Evolutionary conservation across 768 basidiomycete species (phyloP).

Genomic region (Nevesoporus exiguus): DNA sequence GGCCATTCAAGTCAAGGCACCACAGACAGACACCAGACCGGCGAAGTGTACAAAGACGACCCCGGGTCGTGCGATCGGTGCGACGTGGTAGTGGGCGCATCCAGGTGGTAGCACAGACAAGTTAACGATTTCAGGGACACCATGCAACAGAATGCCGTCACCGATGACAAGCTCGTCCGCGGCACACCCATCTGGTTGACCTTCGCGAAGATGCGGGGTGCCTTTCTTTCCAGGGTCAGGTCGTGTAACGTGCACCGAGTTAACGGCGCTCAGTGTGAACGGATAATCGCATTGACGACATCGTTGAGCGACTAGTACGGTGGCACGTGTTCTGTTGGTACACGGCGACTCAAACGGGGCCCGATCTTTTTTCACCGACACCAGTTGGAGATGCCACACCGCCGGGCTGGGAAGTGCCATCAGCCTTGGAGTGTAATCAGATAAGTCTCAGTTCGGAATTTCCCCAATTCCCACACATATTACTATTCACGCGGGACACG

Average conservation of each 20-base stretch:
- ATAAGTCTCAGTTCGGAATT: slow-evolving; percentile 7
- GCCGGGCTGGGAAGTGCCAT: slow-evolving; percentile 37
- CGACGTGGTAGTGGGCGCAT: slow-evolving; percentile 20
- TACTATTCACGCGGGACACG: slow-evolving; percentile 59
- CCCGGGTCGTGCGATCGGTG: not conserved
- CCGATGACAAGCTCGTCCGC: slow-evolving; percentile 31
- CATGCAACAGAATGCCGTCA: slow-evolving; percentile 51
- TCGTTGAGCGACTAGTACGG: slow-evolving; percentile 46
- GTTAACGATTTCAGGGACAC: slow-evolving; percentile 58
- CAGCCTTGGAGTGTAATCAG: slow-evolving; percentile 9
- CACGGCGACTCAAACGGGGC: slow-evolving; percentile 4
- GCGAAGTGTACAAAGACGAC: slow-evolving; percentile 38
- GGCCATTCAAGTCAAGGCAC: slow-evolving; percentile 35
- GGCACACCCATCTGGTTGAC: slow-evolving; percentile 37
- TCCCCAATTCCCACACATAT: slow-evolving; percentile 38
- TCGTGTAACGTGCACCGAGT: slow-evolving; percentile 58
- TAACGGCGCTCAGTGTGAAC: slow-evolving; percentile 66
- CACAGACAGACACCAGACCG: slow-evolving; percentile 26
- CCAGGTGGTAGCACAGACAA: slow-evolving; percentile 50
- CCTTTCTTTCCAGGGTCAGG: slow-evolving; percentile 50
- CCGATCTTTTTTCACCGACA: slow-evolving; percentile 43
- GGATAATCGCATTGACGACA: slow-evolving; percentile 49
- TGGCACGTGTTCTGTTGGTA: not conserved
- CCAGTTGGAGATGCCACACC: slow-evolving; percentile 68
- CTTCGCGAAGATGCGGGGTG: slow-evolving; percentile 40